Conservation (phyloP, 2,329 filamentous ascomycete species). For the Exophiala sp. region DNA sequence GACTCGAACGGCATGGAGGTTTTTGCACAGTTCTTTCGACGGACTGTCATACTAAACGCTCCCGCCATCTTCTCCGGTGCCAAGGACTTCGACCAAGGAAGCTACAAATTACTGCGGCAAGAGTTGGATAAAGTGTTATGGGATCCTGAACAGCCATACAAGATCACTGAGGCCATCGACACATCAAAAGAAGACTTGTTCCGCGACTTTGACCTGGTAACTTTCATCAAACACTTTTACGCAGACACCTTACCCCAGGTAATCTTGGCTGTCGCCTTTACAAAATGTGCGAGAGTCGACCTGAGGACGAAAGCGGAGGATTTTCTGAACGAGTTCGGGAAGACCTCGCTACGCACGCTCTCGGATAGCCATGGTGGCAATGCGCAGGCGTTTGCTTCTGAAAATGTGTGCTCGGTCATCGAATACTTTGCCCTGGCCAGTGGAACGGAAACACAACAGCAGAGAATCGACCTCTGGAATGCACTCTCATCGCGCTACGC, state of each 20-base stretch:
- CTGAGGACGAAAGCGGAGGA: slow-evolving; percentile 70
- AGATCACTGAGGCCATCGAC: slow-evolving; percentile 92
- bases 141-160: slow-evolving; percentile 76
- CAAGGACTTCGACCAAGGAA: slow-evolving; percentile 71
- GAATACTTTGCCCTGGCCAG: slow-evolving; percentile 24
- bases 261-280: slow-evolving; percentile 83
- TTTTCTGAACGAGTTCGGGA: slow-evolving; percentile 18
- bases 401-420: slow-evolving; percentile 22
- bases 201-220: slow-evolving; percentile 91
- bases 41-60: slow-evolving; percentile 87
- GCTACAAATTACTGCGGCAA: slow-evolving; percentile 74
- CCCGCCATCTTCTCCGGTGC: slow-evolving; percentile 76
- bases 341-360: slow-evolving; percentile 15
- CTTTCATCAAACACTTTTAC: slow-evolving; percentile 94
- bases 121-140: slow-evolving; percentile 84
- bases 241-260: slow-evolving; percentile 85
- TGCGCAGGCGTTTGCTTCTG: slow-evolving; percentile 10
- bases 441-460: slow-evolving; percentile 11
- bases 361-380: slow-evolving; percentile 12
- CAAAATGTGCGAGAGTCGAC: slow-evolving; percentile 73
- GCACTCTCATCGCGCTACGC: slow-evolving; percentile 18
- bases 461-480: slow-evolving; percentile 19
- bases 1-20: slow-evolving; percentile 99
- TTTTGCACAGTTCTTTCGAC: slow-evolving; percentile 91
- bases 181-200: slow-evolving; percentile 88